phyloP scores from a whole-genome alignment of 345 rosid species.

The Noccaea bulbosa region DNA sequence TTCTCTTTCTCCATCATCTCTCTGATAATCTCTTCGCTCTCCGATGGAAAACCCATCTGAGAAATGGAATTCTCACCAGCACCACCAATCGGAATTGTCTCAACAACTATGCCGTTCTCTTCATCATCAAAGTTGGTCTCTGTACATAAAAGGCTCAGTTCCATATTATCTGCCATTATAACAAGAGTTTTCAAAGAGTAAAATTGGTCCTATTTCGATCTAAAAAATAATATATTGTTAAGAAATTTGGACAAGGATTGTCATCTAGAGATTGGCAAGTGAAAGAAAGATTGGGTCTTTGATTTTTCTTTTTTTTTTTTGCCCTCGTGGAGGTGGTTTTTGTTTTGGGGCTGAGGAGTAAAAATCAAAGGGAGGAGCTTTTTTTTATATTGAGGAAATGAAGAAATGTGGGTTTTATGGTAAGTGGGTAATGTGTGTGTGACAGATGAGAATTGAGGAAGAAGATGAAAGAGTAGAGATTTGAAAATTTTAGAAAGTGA shows the following conservation, averaged over 20 bases:
- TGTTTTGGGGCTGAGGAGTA: slow-evolving; percentile 32
- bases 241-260: slow-evolving; percentile 39
- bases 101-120: slow-evolving; percentile 39
- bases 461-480: slow-evolving; percentile 1
- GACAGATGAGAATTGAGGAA: slow-evolving; percentile 22
- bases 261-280: slow-evolving; percentile 47
- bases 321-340: slow-evolving; percentile 40
- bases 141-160: slow-evolving; percentile 55
- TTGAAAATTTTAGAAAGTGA: slow-evolving; percentile 19
- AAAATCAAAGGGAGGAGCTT: slow-evolving; percentile 38
- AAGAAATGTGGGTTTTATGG: slow-evolving; percentile 39
- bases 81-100: slow-evolving; percentile 34
- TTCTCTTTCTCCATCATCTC: slow-evolving; percentile 67
- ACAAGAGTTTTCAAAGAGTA: slow-evolving; percentile 22
- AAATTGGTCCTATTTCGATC: slow-evolving; percentile 20
- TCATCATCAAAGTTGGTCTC: slow-evolving; percentile 49
- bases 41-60: slow-evolving; percentile 51
- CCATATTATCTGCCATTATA: slow-evolving; percentile 60
- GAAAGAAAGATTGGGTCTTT: slow-evolving; percentile 42
- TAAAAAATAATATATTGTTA: neutral
- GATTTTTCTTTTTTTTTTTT: slow-evolving; percentile 35
- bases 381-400: slow-evolving; percentile 41
- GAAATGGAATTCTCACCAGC: slow-evolving; percentile 37
- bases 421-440: slow-evolving; percentile 36
- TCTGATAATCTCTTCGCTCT: slow-evolving; percentile 55